Percentiles rank a stretch among this genome's conserved stretches.
phyloP scores from a whole-genome alignment of 163 green algal genomes.

The Trebouxia gelatinosa region DNA sequence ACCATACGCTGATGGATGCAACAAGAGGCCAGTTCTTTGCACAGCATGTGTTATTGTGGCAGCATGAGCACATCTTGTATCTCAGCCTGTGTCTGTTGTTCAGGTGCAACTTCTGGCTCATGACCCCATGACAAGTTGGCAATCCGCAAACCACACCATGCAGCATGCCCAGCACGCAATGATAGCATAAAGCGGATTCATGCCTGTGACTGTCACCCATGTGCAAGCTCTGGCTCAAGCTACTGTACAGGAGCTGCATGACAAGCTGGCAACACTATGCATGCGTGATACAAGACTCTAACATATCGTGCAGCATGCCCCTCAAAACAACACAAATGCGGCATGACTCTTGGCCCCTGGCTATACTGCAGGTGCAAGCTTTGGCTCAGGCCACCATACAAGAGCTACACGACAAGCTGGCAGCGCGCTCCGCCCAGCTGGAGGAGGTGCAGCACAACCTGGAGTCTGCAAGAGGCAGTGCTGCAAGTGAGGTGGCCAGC shows the following conservation, averaged over 20 bases:
- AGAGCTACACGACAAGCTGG: conserved; percentile 55
- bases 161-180: too few relatives aligned
- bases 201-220: conserved; percentile 47
- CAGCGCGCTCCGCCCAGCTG: conserved; percentile 20
- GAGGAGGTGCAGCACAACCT: conserved; percentile 28
- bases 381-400: conserved; percentile 61
- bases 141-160: too few relatives aligned
- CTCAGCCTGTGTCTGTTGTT: too few relatives aligned
- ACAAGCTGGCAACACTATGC: conserved; percentile 30
- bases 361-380: conserved; percentile 58
- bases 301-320: neutral
- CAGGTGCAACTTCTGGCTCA: too few relatives aligned
- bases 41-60: too few relatives aligned
- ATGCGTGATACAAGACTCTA: too few relatives aligned
- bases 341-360: conserved; percentile 21
- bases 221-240: conserved; percentile 61
- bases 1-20: too few relatives aligned
- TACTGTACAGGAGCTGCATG: conserved; percentile 61
- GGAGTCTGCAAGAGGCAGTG: neutral
- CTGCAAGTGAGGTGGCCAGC: conserved; percentile 6
- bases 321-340: neutral
- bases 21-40: too few relatives aligned
- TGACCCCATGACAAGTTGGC: too few relatives aligned
- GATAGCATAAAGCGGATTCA: neutral
- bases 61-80: too few relatives aligned